These are phyloP conservation scores for Giardia duodenalis DNA, from an alignment of 208 protist genomes.

Conservation along the genomic window DNA sequence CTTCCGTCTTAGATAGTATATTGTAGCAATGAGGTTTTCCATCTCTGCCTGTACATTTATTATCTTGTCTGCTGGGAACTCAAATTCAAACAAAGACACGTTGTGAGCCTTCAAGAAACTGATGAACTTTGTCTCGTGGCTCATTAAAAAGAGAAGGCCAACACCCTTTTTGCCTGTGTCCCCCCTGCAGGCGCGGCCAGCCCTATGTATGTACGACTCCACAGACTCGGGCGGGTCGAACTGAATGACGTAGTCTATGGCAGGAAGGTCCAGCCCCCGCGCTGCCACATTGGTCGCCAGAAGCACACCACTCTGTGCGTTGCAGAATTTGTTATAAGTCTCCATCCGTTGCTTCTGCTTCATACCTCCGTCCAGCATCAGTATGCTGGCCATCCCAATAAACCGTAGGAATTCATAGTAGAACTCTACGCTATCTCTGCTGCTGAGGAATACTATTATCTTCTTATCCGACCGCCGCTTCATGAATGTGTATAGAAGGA, in stretches of 20 bases:
- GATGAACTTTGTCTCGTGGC: constrained; percentile 21
- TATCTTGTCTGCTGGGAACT: constrained; percentile 32
- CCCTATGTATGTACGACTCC: constrained; percentile 23
- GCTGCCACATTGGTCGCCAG: constrained; percentile 66
- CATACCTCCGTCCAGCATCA: constrained; percentile 17
- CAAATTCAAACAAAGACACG: constrained; percentile 31
- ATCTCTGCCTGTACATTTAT: constrained; percentile 32
- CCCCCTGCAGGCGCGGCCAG: constrained; percentile 1
- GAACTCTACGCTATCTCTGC: constrained; percentile 34
- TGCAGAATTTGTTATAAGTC: constrained; percentile 24
- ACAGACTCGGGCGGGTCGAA: constrained; percentile 31
- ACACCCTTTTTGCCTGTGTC: background rate
- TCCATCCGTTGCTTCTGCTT: constrained; percentile 29
- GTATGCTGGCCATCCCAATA: constrained; percentile 3
- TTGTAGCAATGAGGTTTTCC: background rate
- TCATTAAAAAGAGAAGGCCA: constrained; percentile 31
- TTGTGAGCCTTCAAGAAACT: background rate
- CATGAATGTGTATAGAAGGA: constrained; percentile 36
- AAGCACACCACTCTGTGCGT: constrained; percentile 43
- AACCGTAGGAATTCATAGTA: constrained; percentile 35
- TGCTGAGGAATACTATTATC: constrained; percentile 42
- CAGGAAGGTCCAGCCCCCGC: constrained; percentile 59
- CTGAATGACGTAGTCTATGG: constrained; percentile 42
- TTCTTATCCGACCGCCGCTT: constrained; percentile 33
- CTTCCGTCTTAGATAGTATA: constrained; percentile 17